phyloP scores from a whole-genome alignment of 148 eudicot genomes.

The Rhododendron kiyosumense region DNA sequence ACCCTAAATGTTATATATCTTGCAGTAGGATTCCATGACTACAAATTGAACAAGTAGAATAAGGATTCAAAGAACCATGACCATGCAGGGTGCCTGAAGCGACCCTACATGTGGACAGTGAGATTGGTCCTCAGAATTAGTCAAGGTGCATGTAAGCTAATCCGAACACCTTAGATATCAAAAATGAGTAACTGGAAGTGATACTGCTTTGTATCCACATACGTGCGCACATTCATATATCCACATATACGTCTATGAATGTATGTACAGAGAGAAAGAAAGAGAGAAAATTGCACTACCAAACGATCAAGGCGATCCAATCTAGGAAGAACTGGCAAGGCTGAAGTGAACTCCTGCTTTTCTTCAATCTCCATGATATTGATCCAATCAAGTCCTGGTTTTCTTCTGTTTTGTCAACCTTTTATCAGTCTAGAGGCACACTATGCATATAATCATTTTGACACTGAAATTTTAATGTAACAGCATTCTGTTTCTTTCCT shows the following conservation, averaged over 20 bases:
- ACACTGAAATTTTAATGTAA: not conserved
- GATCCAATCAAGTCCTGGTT: not conserved
- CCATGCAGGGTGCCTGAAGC: not conserved
- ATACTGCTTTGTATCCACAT: not conserved
- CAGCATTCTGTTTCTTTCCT: not conserved
- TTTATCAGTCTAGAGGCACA: not conserved
- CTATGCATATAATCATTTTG: not conserved
- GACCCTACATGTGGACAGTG: too few species aligned
- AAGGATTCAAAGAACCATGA: not conserved
- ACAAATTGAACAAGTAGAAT: not conserved
- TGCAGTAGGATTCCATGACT: not conserved
- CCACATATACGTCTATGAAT: not conserved
- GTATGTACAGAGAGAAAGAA: not conserved
- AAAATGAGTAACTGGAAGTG: not conserved
- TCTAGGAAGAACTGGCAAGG: conserved; percentile 44
- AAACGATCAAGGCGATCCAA: conserved; percentile 45
- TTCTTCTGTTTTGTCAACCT: not conserved
- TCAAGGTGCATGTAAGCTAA: too few species aligned
- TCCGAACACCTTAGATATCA: too few species aligned
- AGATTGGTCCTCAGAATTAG: too few species aligned
- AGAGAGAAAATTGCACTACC: conserved; percentile 12
- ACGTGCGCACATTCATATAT: not conserved
- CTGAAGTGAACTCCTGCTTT: conserved; percentile 10
- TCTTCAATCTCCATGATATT: conserved; percentile 10
- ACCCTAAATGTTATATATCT: not conserved